A percentile compares a stretch with the other conserved stretches of the same genome.
phyloP scores from a whole-genome alignment of 257 asterid species.

The Primulina eburnea region DNA sequence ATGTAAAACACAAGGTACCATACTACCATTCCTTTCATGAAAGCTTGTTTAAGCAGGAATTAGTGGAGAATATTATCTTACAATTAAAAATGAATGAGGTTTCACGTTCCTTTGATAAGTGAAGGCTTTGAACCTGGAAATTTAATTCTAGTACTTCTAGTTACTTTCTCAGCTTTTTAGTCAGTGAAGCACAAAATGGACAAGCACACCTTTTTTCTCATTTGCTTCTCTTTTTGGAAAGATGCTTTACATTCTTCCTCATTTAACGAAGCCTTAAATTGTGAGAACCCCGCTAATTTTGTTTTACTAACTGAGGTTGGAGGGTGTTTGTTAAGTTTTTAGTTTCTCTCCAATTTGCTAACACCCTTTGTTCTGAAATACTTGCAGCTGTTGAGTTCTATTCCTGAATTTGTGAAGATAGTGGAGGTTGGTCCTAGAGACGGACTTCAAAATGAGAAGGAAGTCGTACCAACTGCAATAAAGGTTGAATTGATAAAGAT shows the following conservation, averaged over 20 bases:
- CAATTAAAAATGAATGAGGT: background rate
- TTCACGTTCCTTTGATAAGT: background rate
- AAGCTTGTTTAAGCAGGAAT: background rate
- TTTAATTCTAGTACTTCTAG: background rate
- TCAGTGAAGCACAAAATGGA: background rate
- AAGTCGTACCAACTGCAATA: conserved; percentile 69
- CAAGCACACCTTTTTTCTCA: background rate
- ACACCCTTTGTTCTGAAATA: conserved; percentile 7
- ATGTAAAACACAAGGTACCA: conserved; percentile 46
- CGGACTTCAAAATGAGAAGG: conserved; percentile 90
- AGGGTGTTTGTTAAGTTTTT: conserved; percentile 3
- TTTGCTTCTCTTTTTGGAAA: background rate
- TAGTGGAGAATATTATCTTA: background rate
- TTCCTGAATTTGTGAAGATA: conserved; percentile 69
- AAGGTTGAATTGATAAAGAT: conserved; percentile 78
- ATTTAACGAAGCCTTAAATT: background rate
- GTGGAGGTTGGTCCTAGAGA: conserved; percentile 98
- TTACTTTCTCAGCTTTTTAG: background rate
- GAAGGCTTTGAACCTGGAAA: conserved; percentile 3
- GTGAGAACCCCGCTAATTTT: background rate
- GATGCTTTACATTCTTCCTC: background rate
- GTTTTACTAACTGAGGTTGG: background rate
- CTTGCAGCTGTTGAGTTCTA: conserved; percentile 51
- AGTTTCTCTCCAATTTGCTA: background rate
- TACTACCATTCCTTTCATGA: conserved; percentile 20